A percentile compares a stretch with the other conserved stretches of the same genome.
phyloP scores from a whole-genome alignment of 768 basidiomycete genomes.

The Amanita thiersii region DNA sequence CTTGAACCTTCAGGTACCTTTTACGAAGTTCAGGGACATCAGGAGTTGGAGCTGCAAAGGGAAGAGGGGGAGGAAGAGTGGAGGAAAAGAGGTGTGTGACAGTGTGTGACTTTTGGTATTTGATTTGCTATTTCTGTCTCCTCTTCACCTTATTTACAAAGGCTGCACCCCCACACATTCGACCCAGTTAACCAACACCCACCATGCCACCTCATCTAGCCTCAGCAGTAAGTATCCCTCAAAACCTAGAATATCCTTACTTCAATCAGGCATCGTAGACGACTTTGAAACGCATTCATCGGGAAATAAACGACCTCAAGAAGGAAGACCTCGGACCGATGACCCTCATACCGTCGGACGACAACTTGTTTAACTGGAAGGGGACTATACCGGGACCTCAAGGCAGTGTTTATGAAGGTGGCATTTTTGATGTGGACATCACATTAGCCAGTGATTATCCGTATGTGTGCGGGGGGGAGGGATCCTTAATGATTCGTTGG shows the following conservation, averaged over 20 bases:
- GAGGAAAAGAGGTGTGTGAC: too few relatives aligned
- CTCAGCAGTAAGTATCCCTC: slow-evolving; percentile 15
- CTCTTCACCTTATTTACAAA: not conserved
- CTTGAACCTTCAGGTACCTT: too few relatives aligned
- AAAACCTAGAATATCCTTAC: not conserved
- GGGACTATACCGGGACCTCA: slow-evolving; percentile 77
- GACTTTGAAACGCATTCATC: slow-evolving; percentile 77
- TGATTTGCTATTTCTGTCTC: not conserved
- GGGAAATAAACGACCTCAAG: slow-evolving; percentile 72
- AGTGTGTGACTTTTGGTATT: too few relatives aligned
- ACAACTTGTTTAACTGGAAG: slow-evolving; percentile 65
- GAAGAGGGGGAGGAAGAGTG: too few relatives aligned
- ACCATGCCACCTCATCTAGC: slow-evolving; percentile 20
- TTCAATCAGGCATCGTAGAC: slow-evolving; percentile 20
- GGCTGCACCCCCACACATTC: not conserved
- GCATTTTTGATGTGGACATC: slow-evolving; percentile 64
- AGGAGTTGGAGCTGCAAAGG: too few relatives aligned
- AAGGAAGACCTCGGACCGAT: slow-evolving; percentile 79
- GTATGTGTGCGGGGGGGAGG: slow-evolving; percentile 33
- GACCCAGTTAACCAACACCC: not conserved
- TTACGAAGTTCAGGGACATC: too few relatives aligned
- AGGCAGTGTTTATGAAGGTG: slow-evolving; percentile 78
- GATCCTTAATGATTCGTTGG: slow-evolving; percentile 4
- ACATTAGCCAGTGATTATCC: slow-evolving; percentile 69
- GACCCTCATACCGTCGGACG: slow-evolving; percentile 54